These are phyloP conservation scores for Salvia rosmarinus DNA, from an alignment of 257 asterid genomes.

Conservation along the genomic window DNA sequence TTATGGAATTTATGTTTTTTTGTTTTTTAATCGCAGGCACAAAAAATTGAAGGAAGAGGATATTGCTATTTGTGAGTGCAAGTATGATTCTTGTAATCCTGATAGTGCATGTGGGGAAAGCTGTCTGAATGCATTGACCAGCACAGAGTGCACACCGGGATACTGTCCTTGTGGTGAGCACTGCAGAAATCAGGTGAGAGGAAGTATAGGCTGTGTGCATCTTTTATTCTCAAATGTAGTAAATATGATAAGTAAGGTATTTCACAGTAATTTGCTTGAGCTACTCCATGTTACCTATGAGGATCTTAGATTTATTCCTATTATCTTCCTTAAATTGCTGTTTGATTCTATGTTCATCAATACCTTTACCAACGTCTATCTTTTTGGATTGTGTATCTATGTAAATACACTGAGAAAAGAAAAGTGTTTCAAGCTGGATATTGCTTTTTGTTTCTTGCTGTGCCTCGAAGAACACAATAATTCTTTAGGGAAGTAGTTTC, in stretches of 20 bases:
- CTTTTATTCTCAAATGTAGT: constrained; percentile 10
- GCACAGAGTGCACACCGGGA: constrained; percentile 91
- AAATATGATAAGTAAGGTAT: constrained; percentile 12
- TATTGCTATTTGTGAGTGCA: constrained; percentile 79
- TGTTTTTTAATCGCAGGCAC: constrained; percentile 43
- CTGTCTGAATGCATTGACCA: constrained; percentile 86
- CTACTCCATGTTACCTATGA: constrained; percentile 3
- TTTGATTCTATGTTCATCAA: constrained; percentile 15
- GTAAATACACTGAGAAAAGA: not conserved
- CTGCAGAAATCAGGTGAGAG: constrained; percentile 81
- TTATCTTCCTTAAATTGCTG: constrained; percentile 1
- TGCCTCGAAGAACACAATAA: too few relatives aligned
- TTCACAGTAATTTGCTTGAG: constrained; percentile 2
- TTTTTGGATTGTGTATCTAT: not conserved
- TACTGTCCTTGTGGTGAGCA: constrained; percentile 71
- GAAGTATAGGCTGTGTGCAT: not conserved
- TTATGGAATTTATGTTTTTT: constrained; percentile 19
- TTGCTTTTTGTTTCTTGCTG: not conserved
- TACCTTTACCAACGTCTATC: not conserved
- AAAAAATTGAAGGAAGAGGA: constrained; percentile 78
- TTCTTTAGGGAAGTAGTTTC: constrained; percentile 4
- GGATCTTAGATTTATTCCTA: constrained; percentile 4
- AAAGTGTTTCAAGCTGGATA: not conserved
- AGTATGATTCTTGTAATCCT: constrained; percentile 57
- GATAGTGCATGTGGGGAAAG: constrained; percentile 91